Evolutionary conservation across 257 asterid species (phyloP), one percentile per base, ranked within the genome.

Genomic region (Solanum verrucosum): DNA sequence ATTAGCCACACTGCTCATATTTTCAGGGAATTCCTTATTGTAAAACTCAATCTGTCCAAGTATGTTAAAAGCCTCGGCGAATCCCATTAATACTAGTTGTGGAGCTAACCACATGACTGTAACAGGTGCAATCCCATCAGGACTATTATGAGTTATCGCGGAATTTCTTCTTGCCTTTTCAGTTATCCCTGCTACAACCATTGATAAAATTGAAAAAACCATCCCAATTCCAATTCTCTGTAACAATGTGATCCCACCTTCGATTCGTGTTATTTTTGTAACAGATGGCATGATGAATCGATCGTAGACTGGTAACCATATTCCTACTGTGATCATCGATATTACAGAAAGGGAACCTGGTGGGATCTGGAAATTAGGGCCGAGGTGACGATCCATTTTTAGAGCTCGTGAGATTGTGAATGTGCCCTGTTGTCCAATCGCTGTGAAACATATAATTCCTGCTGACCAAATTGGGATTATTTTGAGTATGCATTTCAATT

Each of bases 51-150:
- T 94, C 60, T 97, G 99, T 0, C 98, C 99, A 10, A 96, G 89
- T 2, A 95, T 92, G 27, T 93, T 95, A 31, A 96, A 96, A 6
- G 98, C 99, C 86, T 97, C 99, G 0, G 98, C 93, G 10, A 97
- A 95, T 7, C 99, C 99, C 98, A 97, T 96, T 23, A 97, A 90
- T 4, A 97, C 92, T 31, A 97, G 86, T 74, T 97, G 99, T 0
- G 99, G 99, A 49, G 98, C 96, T 7, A 97, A 90, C 98, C 98
- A 96, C 78, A 97, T 84, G 0, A 96, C 98, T 2, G 96, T 78
- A 1, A 96, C 5, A 0, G 98, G 98, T 2, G 94, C 95, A 0
- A 89, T 20, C 1, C 98, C 98, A 21, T 60, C 90, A 0, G 90
- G 88, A 0, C 90, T 46, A 8, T 84, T 92, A 5, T 93, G 91